Conservation (phyloP, 179 eudicot genomes). For the Sideroxylon spinosum region DNA sequence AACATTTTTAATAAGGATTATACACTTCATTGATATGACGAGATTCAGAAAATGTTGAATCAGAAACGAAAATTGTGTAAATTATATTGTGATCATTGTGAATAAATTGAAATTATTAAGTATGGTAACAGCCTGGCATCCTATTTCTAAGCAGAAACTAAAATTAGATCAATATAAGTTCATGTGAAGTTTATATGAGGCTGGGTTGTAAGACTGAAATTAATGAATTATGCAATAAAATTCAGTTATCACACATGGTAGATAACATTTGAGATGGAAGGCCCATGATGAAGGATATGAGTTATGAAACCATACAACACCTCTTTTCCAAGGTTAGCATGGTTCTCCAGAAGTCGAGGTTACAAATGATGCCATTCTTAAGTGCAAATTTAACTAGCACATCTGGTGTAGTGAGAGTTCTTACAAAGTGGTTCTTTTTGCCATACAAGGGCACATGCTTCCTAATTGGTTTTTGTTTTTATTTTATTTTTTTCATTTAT, state of each 20-base stretch:
- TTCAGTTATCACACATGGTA: neutral
- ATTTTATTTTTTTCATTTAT: too few relatives aligned
- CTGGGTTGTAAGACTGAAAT: neutral
- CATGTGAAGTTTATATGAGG: neutral
- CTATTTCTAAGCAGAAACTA: neutral
- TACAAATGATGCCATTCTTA: neutral
- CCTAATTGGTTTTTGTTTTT: too few relatives aligned
- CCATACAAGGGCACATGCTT: neutral
- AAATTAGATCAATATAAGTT: neutral
- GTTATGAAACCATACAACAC: neutral
- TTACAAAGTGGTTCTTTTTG: neutral
- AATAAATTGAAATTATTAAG: neutral
- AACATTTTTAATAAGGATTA: neutral
- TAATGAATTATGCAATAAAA: neutral
- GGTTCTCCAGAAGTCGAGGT: neutral
- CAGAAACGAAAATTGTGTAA: neutral
- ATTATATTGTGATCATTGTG: neutral
- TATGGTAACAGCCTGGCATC: neutral
- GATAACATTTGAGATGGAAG: neutral
- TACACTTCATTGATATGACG: neutral
- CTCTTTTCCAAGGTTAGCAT: neutral
- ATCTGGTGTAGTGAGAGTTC: neutral
- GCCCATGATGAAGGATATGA: slow-evolving; percentile 1
- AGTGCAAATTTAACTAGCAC: too few relatives aligned
- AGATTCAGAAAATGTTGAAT: neutral